Evolutionary conservation across 2,329 filamentous ascomycete genomes (phyloP).

Genomic region (Xylaria arbuscula): DNA sequence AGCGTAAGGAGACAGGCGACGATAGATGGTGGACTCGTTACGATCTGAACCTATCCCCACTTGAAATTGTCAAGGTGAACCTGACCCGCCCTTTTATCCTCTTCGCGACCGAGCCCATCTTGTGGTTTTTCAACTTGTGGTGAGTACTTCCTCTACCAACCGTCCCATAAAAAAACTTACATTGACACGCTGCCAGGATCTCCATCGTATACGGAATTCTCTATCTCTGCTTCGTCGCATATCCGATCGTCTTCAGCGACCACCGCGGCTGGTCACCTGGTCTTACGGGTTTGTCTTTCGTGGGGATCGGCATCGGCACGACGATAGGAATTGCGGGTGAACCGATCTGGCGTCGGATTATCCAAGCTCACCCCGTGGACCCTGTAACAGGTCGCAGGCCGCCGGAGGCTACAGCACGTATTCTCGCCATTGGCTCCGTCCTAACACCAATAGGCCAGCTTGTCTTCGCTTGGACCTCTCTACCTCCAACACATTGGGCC

Average conservation of each 20-base stretch:
- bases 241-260: constrained; percentile 83
- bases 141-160: constrained; percentile 50
- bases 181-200: constrained; percentile 62
- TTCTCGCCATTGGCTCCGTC: constrained; percentile 82
- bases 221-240: constrained; percentile 90
- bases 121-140: constrained; percentile 76
- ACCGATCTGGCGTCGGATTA: constrained; percentile 79
- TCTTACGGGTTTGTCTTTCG: constrained; percentile 79
- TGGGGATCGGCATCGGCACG: constrained; percentile 75
- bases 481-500: constrained; percentile 86
- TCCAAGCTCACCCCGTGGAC: constrained; percentile 80
- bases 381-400: constrained; percentile 77
- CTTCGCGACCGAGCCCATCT: constrained; percentile 82
- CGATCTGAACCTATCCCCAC: constrained; percentile 75
- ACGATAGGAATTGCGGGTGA: constrained; percentile 71
- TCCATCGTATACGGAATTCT: constrained; percentile 88
- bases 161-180: neutral
- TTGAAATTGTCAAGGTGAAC: constrained; percentile 76
- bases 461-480: constrained; percentile 88
- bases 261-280: constrained; percentile 81
- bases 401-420: constrained; percentile 83
- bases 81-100: constrained; percentile 82
- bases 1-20: constrained; percentile 76
- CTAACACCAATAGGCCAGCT: constrained; percentile 82
- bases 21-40: constrained; percentile 82